Conservation (phyloP, 2,329 filamentous ascomycete species). For the Cercospora zeae-maydis region DNA sequence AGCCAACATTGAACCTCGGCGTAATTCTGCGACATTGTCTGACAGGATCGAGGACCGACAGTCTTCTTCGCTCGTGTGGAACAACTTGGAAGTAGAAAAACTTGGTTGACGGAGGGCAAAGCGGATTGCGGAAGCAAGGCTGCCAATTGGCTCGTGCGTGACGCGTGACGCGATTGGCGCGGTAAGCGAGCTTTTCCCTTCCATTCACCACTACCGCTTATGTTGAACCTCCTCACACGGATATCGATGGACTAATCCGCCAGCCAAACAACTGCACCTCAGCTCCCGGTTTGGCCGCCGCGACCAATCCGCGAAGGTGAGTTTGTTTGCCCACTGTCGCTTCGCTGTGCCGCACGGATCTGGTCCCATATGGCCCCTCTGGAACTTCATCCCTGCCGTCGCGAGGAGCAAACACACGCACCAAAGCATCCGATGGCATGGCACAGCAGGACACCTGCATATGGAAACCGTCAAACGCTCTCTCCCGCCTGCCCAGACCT, state of each 20-base stretch:
- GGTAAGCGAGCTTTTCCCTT: slow-evolving; percentile 2
- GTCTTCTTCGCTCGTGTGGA: not conserved
- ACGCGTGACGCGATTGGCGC: not conserved
- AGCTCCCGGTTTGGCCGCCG: slow-evolving; percentile 11
- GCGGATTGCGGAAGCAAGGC: not conserved
- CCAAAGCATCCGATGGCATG: slow-evolving; percentile 24
- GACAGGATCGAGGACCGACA: slow-evolving; percentile 7
- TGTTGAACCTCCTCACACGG: slow-evolving; percentile 6
- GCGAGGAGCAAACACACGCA: slow-evolving; percentile 25
- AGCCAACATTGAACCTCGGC: not conserved
- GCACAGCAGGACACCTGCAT: slow-evolving; percentile 26
- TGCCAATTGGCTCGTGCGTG: not conserved
- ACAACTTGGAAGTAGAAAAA: not conserved
- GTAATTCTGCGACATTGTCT: slow-evolving; percentile 15
- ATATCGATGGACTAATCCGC: slow-evolving; percentile 9
- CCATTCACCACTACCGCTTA: slow-evolving; percentile 5
- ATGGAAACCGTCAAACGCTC: slow-evolving; percentile 22
- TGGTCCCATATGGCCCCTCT: not conserved
- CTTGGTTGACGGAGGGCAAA: not conserved
- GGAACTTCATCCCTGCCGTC: slow-evolving; percentile 16
- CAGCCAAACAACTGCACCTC: slow-evolving; percentile 12
- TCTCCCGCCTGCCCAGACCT: slow-evolving; percentile 12
- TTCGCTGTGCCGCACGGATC: not conserved
- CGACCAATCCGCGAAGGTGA: slow-evolving; percentile 22
- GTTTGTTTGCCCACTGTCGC: slow-evolving; percentile 8